Conservation (phyloP, 441 rosid genomes). For the Brassica hybrid region DNA sequence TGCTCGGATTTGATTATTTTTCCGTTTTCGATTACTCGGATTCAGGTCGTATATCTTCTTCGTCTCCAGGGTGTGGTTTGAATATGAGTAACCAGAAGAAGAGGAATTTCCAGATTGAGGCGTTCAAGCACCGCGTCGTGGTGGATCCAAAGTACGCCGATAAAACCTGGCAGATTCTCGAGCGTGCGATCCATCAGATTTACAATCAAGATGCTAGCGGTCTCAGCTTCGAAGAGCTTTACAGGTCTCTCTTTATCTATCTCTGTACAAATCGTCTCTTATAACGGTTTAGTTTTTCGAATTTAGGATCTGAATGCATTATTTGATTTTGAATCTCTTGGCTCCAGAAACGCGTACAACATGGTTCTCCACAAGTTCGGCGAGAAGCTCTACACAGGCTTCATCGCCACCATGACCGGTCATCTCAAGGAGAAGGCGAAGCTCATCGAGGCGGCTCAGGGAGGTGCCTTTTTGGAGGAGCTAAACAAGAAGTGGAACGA, state of each 20-base stretch:
- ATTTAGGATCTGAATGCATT: too few relatives aligned
- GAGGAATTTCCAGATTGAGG: slow-evolving; percentile 71
- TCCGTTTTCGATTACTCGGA: neutral
- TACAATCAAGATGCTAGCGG: slow-evolving; percentile 97
- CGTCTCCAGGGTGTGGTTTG: neutral
- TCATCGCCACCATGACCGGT: slow-evolving; percentile 81
- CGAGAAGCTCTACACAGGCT: slow-evolving; percentile 79
- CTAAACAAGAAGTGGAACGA: slow-evolving; percentile 96
- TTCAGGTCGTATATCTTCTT: slow-evolving; percentile 6
- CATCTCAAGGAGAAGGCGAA: slow-evolving; percentile 85
- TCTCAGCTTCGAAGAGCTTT: slow-evolving; percentile 71
- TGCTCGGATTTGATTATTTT: too few relatives aligned
- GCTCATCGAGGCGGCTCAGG: slow-evolving; percentile 86
- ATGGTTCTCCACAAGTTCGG: slow-evolving; percentile 98
- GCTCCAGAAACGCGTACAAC: slow-evolving; percentile 87
- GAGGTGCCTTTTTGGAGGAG: slow-evolving; percentile 88
- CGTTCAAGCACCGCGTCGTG: slow-evolving; percentile 91
- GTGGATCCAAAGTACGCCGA: slow-evolving; percentile 97
- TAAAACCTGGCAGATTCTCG: slow-evolving; percentile 93
- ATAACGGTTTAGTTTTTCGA: too few relatives aligned
- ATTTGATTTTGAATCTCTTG: neutral
- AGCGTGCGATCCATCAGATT: slow-evolving; percentile 96
- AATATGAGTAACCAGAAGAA: slow-evolving; percentile 88
- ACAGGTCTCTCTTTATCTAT: too few relatives aligned
- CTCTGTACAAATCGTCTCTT: too few relatives aligned